Percentiles rank a stretch among this genome's conserved stretches.
phyloP scores from a whole-genome alignment of 257 asterid genomes.

The Dorcoceras hygrometricum region DNA sequence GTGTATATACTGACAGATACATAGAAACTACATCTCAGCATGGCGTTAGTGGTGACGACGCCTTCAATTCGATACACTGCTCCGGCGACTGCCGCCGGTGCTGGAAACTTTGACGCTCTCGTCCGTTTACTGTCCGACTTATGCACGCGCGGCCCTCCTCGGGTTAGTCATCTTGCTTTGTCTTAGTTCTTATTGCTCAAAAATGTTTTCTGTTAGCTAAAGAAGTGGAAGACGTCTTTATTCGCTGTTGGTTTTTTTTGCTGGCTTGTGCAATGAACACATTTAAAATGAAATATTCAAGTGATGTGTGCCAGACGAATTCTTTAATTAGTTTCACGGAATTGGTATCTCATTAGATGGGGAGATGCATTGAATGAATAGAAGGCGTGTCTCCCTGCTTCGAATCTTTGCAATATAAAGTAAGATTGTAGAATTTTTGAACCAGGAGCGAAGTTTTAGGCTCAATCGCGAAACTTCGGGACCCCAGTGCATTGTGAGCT shows the following conservation, averaged over 20 bases:
- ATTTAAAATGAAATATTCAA: no score
- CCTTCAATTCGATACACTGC: constrained; percentile 66
- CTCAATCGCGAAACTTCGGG: no score
- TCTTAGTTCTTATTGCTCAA: background rate
- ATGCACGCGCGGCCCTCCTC: constrained; percentile 64
- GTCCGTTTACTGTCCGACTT: constrained; percentile 65
- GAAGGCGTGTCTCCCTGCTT: no score
- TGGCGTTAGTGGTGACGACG: constrained; percentile 52
- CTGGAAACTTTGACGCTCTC: constrained; percentile 67
- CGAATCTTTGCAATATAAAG: no score
- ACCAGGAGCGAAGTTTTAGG: no score
- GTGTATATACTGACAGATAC: constrained; percentile 8
- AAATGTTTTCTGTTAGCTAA: background rate
- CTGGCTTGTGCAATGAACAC: no score
- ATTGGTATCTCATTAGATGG: no score
- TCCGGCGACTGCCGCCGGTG: constrained; percentile 54
- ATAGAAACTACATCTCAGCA: constrained; percentile 17
- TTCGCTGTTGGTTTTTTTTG: constrained; percentile 11
- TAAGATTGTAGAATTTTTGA: no score
- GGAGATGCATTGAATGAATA: no score
- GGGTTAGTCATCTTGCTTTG: constrained; percentile 35
- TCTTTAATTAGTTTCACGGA: no score
- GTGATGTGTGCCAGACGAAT: no score
- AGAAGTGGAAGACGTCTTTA: background rate
- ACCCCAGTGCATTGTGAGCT: constrained; percentile 13